These are phyloP conservation scores for Taiozyma sp. DNA, from an alignment of 1,139 yeast genomes.

Conservation along the genomic window DNA sequence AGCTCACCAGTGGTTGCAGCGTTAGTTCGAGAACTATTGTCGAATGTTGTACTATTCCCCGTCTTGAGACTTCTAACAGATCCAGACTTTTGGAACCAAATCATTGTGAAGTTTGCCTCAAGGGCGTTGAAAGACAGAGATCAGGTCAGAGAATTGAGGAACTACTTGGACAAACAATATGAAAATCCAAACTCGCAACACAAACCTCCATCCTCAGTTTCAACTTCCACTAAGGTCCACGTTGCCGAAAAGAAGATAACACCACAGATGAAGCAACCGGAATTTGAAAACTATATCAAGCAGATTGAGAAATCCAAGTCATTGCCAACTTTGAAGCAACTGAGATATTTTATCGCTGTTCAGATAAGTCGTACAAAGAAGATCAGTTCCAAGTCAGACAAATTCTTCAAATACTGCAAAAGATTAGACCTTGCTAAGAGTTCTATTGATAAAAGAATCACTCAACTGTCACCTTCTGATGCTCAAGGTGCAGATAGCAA, in stretches of 20 bases:
- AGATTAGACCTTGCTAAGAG: slow-evolving; percentile 30
- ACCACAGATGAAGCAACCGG: slow-evolving; percentile 30
- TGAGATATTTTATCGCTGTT: slow-evolving; percentile 37
- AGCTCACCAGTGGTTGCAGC: slow-evolving; percentile 44
- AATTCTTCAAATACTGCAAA: slow-evolving; percentile 24
- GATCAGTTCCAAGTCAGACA: slow-evolving; percentile 18
- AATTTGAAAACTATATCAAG: slow-evolving; percentile 41
- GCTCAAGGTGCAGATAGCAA: neutral
- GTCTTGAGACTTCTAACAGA: slow-evolving; percentile 56
- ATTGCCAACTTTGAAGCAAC: slow-evolving; percentile 37
- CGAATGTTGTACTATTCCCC: slow-evolving; percentile 53
- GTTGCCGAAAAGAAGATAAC: slow-evolving; percentile 24
- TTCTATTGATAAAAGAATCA: slow-evolving; percentile 29
- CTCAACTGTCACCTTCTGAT: slow-evolving; percentile 3
- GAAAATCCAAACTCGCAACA: slow-evolving; percentile 5
- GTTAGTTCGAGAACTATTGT: slow-evolving; percentile 59
- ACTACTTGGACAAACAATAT: slow-evolving; percentile 66
- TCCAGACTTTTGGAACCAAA: slow-evolving; percentile 73
- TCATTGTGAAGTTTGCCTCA: slow-evolving; percentile 57
- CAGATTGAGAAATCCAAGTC: slow-evolving; percentile 32
- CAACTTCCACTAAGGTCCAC: slow-evolving; percentile 6
- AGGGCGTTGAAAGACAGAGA: slow-evolving; percentile 67
- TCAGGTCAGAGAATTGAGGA: slow-evolving; percentile 70
- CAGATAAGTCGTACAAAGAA: slow-evolving; percentile 31
- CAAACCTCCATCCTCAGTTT: neutral